A percentile compares a stretch with the other conserved stretches of the same genome.
Conservation (phyloP, 2,329 filamentous ascomycete species). For the Pyrenochaeta sp. region DNA sequence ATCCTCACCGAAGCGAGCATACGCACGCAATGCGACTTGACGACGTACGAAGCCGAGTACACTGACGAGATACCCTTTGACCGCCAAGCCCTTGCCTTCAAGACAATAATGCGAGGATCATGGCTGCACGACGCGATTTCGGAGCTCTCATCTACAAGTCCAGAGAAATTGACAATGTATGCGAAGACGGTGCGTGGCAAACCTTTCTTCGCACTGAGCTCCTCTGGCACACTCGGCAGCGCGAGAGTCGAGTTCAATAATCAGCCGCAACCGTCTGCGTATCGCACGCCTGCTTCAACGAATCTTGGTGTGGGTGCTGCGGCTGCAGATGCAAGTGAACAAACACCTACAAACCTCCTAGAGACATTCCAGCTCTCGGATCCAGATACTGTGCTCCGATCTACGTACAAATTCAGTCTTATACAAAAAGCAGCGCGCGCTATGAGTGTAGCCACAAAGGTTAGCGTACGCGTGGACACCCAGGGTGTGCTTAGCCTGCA, state of each 20-base stretch:
- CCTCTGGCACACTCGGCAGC: conserved; percentile 66
- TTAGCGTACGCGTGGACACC: conserved; percentile 85
- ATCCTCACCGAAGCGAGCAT: conserved; percentile 86
- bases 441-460: conserved; percentile 93
- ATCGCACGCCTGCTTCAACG: conserved; percentile 20
- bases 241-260: conserved; percentile 68
- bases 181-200: conserved; percentile 37
- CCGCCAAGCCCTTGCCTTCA: conserved; percentile 80
- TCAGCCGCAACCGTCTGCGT: conserved; percentile 34
- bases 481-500: conserved; percentile 94
- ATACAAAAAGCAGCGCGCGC: conserved; percentile 86
- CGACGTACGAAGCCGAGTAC: conserved; percentile 76
- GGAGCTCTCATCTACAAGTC: conserved; percentile 74
- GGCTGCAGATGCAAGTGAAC: conserved; percentile 1
- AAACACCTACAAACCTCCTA: conserved; percentile 58
- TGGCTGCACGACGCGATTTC: conserved; percentile 76
- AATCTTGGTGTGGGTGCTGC: conserved; percentile 18
- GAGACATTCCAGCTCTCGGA: conserved; percentile 74
- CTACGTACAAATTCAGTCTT: conserved; percentile 87
- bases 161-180: conserved; percentile 72
- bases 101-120: conserved; percentile 89
- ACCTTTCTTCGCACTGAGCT: conserved; percentile 80
- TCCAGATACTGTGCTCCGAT: conserved; percentile 35
- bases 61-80: conserved; percentile 88
- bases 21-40: conserved; percentile 77